phyloP scores from a whole-genome alignment of 371 early-diverging fungal genomes.

The Mortierella sp. region DNA sequence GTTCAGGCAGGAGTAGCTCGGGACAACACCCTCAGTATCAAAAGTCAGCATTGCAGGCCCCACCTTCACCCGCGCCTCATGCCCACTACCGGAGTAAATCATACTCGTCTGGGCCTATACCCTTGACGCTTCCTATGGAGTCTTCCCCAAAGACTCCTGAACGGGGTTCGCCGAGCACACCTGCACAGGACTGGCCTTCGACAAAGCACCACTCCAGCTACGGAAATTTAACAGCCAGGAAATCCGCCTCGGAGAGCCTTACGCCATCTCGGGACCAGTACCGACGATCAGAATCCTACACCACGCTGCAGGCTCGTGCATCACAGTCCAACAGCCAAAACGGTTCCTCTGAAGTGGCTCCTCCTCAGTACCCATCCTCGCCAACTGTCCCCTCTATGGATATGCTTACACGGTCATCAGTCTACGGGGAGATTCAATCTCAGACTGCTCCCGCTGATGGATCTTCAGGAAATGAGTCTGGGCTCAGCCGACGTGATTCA shows the following conservation, averaged over 20 bases:
- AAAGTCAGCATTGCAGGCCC: constrained; percentile 32
- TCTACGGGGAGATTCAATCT: neutral
- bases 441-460: neutral
- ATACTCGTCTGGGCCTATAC: constrained; percentile 52
- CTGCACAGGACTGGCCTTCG: constrained; percentile 14
- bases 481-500: constrained; percentile 34
- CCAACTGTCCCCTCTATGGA: constrained; percentile 10
- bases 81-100: constrained; percentile 44
- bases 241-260: constrained; percentile 15
- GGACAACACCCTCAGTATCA: constrained; percentile 42
- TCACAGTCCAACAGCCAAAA: constrained; percentile 11
- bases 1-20: constrained; percentile 48
- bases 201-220: constrained; percentile 32
- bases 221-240: constrained; percentile 20
- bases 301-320: constrained; percentile 28
- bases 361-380: neutral
- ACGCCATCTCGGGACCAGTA: constrained; percentile 32
- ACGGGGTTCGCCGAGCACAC: constrained; percentile 15
- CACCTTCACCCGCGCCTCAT: constrained; percentile 39
- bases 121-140: constrained; percentile 35
- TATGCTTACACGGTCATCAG: constrained; percentile 13
- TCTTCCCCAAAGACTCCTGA: constrained; percentile 26
- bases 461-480: constrained; percentile 1
- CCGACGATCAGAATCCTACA: constrained; percentile 47
- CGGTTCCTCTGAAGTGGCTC: neutral